These are phyloP conservation scores for Pseudopyricularia javanii DNA, from an alignment of 2,329 filamentous ascomycete species.

Conservation along the genomic window DNA sequence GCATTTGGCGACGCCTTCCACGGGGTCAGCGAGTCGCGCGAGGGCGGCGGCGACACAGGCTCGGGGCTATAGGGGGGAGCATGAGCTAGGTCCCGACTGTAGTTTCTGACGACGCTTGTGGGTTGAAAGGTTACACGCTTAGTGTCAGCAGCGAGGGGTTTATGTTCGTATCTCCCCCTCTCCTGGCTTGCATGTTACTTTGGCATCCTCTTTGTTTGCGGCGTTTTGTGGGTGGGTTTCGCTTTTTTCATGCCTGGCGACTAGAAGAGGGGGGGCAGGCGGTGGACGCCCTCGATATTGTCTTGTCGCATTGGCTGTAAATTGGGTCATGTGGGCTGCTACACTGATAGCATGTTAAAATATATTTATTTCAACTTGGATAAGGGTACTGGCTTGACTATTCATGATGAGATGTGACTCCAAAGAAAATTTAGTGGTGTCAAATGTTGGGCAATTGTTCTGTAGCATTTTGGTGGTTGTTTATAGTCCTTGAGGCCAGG, in stretches of 20 bases:
- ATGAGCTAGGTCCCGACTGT: background rate
- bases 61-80: background rate
- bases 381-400: too few species aligned
- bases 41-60: conserved; percentile 1
- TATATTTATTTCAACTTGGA: background rate
- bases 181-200: background rate
- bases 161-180: background rate
- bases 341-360: background rate
- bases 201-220: background rate
- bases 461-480: too few species aligned
- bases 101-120: background rate
- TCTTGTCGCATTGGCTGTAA: background rate
- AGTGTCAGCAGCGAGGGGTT: background rate
- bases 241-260: background rate
- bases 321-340: background rate
- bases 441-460: too few species aligned
- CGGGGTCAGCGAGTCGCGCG: conserved; percentile 30
- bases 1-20: conserved; percentile 80
- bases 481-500: too few species aligned
- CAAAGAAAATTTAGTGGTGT: too few species aligned
- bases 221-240: background rate
- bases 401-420: too few species aligned
- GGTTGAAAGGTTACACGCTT: background rate
- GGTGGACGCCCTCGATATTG: background rate
- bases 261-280: background rate